These are phyloP conservation scores for Lactarius pseudohatsudake DNA, from an alignment of 768 basidiomycete genomes.

Conservation along the genomic window DNA sequence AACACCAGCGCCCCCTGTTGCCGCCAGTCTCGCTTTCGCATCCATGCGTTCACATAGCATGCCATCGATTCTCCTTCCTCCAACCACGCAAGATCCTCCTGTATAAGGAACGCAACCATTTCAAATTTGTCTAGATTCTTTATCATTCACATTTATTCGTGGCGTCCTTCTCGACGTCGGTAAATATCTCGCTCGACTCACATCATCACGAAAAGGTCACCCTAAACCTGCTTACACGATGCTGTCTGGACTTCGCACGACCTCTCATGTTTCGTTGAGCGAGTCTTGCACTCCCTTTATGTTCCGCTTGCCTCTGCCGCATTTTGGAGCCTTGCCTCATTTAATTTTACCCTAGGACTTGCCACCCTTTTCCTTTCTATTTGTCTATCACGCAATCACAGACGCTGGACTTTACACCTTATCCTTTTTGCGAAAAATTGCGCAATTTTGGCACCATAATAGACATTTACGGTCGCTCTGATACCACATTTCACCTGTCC, in stretches of 20 bases:
- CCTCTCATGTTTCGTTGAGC: constrained; percentile 13
- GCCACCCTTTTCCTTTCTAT: neutral
- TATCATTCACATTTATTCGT: constrained; percentile 27
- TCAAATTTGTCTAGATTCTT: constrained; percentile 9
- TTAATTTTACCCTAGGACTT: constrained; percentile 9
- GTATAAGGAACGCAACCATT: constrained; percentile 5
- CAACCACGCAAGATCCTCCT: constrained; percentile 10
- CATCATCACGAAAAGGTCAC: constrained; percentile 20
- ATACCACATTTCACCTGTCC: constrained; percentile 20
- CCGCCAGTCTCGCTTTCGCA: constrained; percentile 11
- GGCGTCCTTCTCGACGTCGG: neutral
- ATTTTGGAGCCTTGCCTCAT: neutral
- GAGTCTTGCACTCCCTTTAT: neutral
- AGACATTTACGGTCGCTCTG: constrained; percentile 16
- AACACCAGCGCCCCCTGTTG: constrained; percentile 21
- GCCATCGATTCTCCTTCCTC: constrained; percentile 25
- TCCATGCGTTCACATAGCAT: constrained; percentile 29
- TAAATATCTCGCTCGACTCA: constrained; percentile 14
- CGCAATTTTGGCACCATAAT: constrained; percentile 5
- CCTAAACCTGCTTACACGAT: constrained; percentile 19
- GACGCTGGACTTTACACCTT: constrained; percentile 3
- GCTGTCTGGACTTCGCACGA: constrained; percentile 22
- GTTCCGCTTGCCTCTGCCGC: constrained; percentile 1
- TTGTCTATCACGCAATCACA: constrained; percentile 14
- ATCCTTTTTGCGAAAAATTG: constrained; percentile 1